These are phyloP conservation scores for Aspergillus tamarii DNA, from an alignment of 2,329 filamentous ascomycete genomes.

Conservation along the genomic window DNA sequence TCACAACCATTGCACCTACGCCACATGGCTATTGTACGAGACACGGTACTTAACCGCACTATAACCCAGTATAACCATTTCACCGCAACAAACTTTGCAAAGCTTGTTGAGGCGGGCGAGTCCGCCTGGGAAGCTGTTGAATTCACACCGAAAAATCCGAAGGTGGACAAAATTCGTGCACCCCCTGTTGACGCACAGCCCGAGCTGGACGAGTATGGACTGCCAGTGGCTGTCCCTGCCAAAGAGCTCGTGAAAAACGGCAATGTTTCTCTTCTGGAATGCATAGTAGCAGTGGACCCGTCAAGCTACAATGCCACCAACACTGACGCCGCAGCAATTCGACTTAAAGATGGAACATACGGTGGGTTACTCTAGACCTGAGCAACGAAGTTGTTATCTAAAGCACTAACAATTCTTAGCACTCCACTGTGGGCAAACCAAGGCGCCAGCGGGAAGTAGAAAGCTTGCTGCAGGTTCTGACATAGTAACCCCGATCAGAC, in stretches of 20 bases:
- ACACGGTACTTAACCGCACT: slow-evolving; percentile 53
- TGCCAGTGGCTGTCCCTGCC: slow-evolving; percentile 40
- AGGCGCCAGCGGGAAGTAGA: not conserved
- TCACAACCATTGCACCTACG: slow-evolving; percentile 62
- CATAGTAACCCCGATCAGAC: slow-evolving; percentile 18
- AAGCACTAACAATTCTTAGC: not conserved
- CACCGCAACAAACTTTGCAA: slow-evolving; percentile 55
- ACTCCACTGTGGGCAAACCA: slow-evolving; percentile 14
- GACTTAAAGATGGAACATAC: slow-evolving; percentile 33
- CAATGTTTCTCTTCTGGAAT: slow-evolving; percentile 47
- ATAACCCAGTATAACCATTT: slow-evolving; percentile 59
- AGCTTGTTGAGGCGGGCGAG: slow-evolving; percentile 54
- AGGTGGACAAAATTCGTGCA: slow-evolving; percentile 31
- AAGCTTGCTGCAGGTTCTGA: not conserved
- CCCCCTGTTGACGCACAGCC: slow-evolving; percentile 36
- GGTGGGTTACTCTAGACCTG: slow-evolving; percentile 25
- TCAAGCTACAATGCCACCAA: slow-evolving; percentile 37
- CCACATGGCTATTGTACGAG: slow-evolving; percentile 60
- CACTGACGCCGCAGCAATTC: slow-evolving; percentile 38
- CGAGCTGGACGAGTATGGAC: slow-evolving; percentile 53
- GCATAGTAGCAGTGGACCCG: slow-evolving; percentile 37
- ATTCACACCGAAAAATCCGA: slow-evolving; percentile 35
- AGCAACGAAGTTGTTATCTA: not conserved
- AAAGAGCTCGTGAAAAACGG: slow-evolving; percentile 45
- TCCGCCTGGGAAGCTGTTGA: slow-evolving; percentile 59